phyloP scores from a whole-genome alignment of 257 asterid species.

The Solanum corneliomulleri region DNA sequence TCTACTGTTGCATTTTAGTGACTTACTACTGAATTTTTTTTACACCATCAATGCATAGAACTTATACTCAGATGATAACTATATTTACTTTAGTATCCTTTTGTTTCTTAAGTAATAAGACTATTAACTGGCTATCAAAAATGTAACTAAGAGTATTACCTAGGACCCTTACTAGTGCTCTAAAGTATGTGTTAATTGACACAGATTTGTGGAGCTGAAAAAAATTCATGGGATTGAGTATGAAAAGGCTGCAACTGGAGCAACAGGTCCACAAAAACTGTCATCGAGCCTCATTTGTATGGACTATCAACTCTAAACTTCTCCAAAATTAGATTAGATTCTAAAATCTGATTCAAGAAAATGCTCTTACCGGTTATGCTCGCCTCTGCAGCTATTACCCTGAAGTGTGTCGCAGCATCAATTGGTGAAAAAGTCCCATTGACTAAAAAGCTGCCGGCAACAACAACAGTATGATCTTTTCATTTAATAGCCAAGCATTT shows the following conservation, averaged over 20 bases:
- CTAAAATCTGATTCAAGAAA: neutral
- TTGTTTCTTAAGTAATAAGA: neutral
- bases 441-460: constrained; percentile 65
- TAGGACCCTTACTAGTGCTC: neutral
- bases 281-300: constrained; percentile 85
- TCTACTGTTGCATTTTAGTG: neutral
- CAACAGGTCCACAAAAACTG: constrained; percentile 81
- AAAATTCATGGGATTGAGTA: constrained; percentile 68
- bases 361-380: neutral
- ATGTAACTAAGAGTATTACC: neutral
- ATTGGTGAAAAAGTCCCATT: constrained; percentile 71
- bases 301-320: neutral
- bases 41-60: neutral
- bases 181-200: neutral
- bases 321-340: neutral
- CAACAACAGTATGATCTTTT: constrained; percentile 53
- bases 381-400: constrained; percentile 46
- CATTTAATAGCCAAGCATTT: neutral
- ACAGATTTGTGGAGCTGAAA: constrained; percentile 77
- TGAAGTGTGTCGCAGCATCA: constrained; percentile 88
- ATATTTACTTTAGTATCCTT: neutral
- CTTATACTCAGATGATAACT: neutral
- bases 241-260: constrained; percentile 46
- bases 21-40: neutral
- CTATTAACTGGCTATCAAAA: neutral